These are phyloP conservation scores for Lepiota venenata DNA, from an alignment of 768 basidiomycete species.

Conservation along the genomic window DNA sequence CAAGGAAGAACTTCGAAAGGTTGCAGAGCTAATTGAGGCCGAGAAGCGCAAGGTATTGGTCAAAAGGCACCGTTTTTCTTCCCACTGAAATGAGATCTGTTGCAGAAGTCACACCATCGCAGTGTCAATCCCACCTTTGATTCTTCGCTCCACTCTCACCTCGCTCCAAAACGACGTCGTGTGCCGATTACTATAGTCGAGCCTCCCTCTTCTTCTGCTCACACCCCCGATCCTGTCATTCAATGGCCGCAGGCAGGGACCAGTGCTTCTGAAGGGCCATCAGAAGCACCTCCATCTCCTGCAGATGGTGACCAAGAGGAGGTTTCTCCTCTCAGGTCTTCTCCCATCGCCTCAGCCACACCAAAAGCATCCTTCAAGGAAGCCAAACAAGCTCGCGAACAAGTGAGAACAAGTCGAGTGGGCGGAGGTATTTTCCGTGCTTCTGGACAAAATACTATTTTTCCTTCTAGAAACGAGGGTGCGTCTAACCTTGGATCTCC, in stretches of 20 bases:
- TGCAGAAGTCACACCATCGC: conserved; percentile 25
- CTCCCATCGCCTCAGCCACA: conserved; percentile 9
- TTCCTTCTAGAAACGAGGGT: conserved; percentile 30
- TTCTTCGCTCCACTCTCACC: conserved; percentile 13
- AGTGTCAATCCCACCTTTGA: conserved; percentile 15
- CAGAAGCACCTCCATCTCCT: not conserved
- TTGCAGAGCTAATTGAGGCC: conserved; percentile 37
- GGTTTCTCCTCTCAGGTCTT: conserved; percentile 22
- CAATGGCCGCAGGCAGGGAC: not conserved
- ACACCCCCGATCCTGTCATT: not conserved
- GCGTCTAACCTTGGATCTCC: not conserved
- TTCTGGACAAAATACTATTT: conserved; percentile 57
- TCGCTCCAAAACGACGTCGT: conserved; percentile 44
- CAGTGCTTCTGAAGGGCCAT: not conserved
- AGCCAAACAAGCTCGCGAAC: conserved; percentile 55
- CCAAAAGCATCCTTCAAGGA: conserved; percentile 45
- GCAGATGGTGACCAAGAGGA: conserved; percentile 16
- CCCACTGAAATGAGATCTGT: not conserved
- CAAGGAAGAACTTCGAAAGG: conserved; percentile 56
- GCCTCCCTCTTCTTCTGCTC: conserved; percentile 11
- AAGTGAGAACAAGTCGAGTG: conserved; percentile 38
- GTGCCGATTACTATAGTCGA: conserved; percentile 66
- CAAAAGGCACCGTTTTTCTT: not conserved
- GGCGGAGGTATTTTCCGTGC: conserved; percentile 74
- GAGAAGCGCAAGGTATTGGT: conserved; percentile 30